Evolutionary conservation across 129 eudicot genomes (phyloP).

Genomic region (Scalesia atractyloides): DNA sequence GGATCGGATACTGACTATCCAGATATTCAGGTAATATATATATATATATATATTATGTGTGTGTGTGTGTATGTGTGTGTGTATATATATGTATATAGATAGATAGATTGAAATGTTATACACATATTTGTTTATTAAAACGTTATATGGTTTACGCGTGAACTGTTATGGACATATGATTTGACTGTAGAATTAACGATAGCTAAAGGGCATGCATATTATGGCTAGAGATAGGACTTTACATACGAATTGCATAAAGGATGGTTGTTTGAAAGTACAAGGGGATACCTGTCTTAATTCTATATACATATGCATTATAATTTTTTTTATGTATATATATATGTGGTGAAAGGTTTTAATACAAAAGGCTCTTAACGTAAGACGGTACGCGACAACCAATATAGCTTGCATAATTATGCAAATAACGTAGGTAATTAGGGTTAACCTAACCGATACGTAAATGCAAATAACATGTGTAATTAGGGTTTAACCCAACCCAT

Average conservation of each 20-base stretch:
- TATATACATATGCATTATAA: too few species aligned
- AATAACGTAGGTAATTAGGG: too few species aligned
- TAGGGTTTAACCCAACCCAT: too few species aligned
- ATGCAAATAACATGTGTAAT: too few species aligned
- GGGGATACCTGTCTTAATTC: not conserved
- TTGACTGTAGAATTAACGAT: not conserved
- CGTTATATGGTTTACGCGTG: not conserved
- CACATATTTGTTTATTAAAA: not conserved
- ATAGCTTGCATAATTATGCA: too few species aligned
- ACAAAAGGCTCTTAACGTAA: too few species aligned
- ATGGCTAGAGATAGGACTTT: not conserved
- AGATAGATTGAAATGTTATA: not conserved
- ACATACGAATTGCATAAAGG: not conserved
- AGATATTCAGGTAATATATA: not conserved
- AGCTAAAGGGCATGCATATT: not conserved
- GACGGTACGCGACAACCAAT: too few species aligned
- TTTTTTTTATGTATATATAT: too few species aligned
- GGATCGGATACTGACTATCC: not conserved
- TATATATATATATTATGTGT: too few species aligned
- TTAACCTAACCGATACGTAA: too few species aligned
- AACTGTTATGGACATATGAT: not conserved
- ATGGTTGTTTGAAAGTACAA: not conserved
- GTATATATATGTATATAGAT: not conserved
- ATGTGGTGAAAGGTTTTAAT: too few species aligned
- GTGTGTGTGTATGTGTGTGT: too few species aligned